Evolutionary conservation across 1,284 basidiomycete genomes (phyloP), one percentile per base, ranked within the genome.

Genomic region (Chiua sp.): DNA sequence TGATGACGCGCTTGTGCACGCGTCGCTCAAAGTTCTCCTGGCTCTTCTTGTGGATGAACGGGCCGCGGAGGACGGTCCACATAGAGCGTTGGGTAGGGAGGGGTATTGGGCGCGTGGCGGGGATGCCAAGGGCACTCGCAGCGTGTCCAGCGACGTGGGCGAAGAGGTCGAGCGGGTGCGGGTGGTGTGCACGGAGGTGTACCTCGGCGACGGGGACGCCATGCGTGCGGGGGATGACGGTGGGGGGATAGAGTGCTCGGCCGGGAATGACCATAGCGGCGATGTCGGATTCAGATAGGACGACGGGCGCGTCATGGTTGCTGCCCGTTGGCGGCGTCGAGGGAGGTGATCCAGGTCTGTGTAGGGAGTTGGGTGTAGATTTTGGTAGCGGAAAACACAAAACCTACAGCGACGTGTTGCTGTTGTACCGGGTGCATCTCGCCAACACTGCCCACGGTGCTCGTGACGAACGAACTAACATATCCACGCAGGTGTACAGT

Each of bases 1-100:
- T 96, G 79, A 99, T 88, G 28, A 84, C 85, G 18, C 96, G 84
- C 69, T 91, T 92, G 73, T 97, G 92, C 57, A 92, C 91, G 69
- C 82, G 84, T 35, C 94, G 79, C 77, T 95, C 91, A 75, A 98
- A 99, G 79, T 98, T 98, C 79, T 99, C 96, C 77, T 98, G 96
- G 23, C 86, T 82, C 78, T 98, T 98, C 75, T 99, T 99, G 77
- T 97, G 91, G 11, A 89, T 90, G 75, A 98, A 98, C 4, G 96
- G 96, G 5, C 87, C 86, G 48, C 90, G 87, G 13, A 87, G 84
- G 16, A 98, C 96, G 0, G 97, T 98, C 88, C 93, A 95, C 12
- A 98, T 79, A 11, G 85, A 83, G 28, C 91, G 89, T 65, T 90
- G 84, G 2, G 87, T 93, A 0, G 96, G 96, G 0, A 98, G 85